A percentile compares a stretch with the other conserved stretches of the same genome.
phyloP scores from a whole-genome alignment of 768 basidiomycete species.

The Termitomyces bulborhizus region DNA sequence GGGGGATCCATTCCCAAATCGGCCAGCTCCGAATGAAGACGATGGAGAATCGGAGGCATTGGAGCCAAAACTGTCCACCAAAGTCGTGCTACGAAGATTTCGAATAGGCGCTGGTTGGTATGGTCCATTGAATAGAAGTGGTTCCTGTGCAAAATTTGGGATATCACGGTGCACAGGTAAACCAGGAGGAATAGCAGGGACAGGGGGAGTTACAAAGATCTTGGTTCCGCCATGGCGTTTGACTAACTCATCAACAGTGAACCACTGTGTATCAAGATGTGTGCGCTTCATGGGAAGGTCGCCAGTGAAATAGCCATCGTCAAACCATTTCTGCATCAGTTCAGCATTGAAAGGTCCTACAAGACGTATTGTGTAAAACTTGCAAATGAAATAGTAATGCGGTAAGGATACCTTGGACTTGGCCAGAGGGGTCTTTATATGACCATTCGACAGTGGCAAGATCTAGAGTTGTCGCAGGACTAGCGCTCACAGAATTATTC shows the following conservation, averaged over 20 bases:
- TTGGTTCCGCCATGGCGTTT: constrained; percentile 46
- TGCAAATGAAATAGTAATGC: constrained; percentile 3
- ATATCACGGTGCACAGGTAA: constrained; percentile 39
- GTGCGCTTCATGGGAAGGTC: constrained; percentile 82
- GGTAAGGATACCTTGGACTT: constrained; percentile 67
- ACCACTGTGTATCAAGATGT: constrained; percentile 64
- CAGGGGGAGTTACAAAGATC: constrained; percentile 55
- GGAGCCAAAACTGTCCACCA: constrained; percentile 65
- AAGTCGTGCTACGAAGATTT: constrained; percentile 51
- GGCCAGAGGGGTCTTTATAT: constrained; percentile 89
- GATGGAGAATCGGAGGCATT: constrained; percentile 64
- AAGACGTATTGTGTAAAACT: constrained; percentile 3
- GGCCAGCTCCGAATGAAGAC: constrained; percentile 60
- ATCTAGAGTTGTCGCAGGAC: constrained; percentile 44
- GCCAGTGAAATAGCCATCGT: constrained; percentile 81
- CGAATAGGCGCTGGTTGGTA: constrained; percentile 66
- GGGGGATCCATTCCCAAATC: constrained; percentile 64
- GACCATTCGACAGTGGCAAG: constrained; percentile 74
- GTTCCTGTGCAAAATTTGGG: constrained; percentile 34
- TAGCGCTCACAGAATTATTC: constrained; percentile 8
- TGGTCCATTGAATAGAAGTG: constrained; percentile 43
- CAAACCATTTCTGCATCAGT: constrained; percentile 92
- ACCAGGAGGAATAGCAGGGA: constrained; percentile 46
- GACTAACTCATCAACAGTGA: constrained; percentile 53
- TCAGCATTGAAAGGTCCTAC: constrained; percentile 86